These are phyloP conservation scores for Metschnikowia vanudenii DNA, from an alignment of 805 yeast species.

Conservation along the genomic window DNA sequence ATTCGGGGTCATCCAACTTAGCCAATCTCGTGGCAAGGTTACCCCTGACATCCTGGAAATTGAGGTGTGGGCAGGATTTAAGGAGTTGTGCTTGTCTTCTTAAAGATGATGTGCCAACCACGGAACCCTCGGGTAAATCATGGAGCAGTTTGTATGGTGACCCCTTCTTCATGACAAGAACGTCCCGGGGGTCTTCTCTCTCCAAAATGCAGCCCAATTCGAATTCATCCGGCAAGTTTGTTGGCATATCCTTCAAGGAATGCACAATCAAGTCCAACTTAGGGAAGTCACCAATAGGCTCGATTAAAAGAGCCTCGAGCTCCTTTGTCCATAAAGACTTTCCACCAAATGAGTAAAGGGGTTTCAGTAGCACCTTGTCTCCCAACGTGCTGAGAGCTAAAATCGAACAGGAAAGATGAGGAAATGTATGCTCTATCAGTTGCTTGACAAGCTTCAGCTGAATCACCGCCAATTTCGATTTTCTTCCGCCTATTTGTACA, in stretches of 20 bases:
- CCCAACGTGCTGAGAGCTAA: constrained; percentile 84
- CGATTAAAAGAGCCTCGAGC: constrained; percentile 72
- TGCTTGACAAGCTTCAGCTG: constrained; percentile 77
- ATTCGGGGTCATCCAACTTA: constrained; percentile 72
- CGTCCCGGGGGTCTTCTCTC: constrained; percentile 93
- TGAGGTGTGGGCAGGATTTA: constrained; percentile 71
- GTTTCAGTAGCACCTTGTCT: constrained; percentile 80
- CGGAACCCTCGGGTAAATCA: constrained; percentile 80
- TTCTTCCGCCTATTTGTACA: constrained; percentile 79
- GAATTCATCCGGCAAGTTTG: constrained; percentile 84
- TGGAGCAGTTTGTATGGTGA: constrained; percentile 61
- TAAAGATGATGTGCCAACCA: constrained; percentile 93
- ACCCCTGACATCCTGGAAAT: constrained; percentile 86
- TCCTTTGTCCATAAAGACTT: constrained; percentile 96
- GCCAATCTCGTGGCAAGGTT: constrained; percentile 68
- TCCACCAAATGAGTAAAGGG: constrained; percentile 93
- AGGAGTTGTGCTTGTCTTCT: constrained; percentile 90
- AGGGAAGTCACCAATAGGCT: constrained; percentile 58
- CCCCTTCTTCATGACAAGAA: constrained; percentile 68
- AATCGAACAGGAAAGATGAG: constrained; percentile 69
- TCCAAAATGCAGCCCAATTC: constrained; percentile 82
- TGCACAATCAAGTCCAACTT: constrained; percentile 88
- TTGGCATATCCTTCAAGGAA: constrained; percentile 91
- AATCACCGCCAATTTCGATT: constrained; percentile 79
- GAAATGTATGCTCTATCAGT: constrained; percentile 56